Conservation (phyloP, 2,329 filamentous ascomycete genomes). For the Thermothelomyces thermophilus region DNA sequence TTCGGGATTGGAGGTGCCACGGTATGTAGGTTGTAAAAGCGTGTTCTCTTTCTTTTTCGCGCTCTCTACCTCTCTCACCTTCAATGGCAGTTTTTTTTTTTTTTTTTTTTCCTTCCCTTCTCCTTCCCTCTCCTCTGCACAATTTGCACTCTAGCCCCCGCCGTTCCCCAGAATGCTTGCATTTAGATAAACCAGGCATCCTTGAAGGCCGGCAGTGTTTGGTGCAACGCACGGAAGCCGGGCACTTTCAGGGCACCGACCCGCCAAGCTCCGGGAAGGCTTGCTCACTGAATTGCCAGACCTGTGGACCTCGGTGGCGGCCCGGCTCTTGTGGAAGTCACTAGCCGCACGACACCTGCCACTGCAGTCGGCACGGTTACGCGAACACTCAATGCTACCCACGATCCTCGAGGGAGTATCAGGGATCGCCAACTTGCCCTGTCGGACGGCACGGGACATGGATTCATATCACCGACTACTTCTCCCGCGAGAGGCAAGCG, state of each 20-base stretch:
- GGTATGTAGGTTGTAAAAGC: too few species aligned
- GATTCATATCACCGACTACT: too few species aligned
- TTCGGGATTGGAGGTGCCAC: slow-evolving; percentile 19
- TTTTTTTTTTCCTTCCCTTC: slow-evolving; percentile 7
- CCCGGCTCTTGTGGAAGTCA: too few species aligned
- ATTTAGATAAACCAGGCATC: slow-evolving; percentile 7
- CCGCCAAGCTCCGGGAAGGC: too few species aligned
- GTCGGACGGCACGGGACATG: too few species aligned
- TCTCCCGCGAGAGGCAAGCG: too few species aligned
- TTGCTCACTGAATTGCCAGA: too few species aligned
- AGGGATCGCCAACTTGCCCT: background rate
- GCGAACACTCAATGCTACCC: too few species aligned
- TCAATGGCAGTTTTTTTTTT: background rate
- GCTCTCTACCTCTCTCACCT: background rate
- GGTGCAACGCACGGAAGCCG: background rate
- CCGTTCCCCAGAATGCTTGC: background rate
- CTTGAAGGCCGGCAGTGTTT: slow-evolving; percentile 3
- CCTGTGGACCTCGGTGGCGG: too few species aligned
- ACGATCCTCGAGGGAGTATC: too few species aligned
- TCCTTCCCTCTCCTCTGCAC: background rate
- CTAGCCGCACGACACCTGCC: too few species aligned
- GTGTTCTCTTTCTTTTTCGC: slow-evolving; percentile 9
- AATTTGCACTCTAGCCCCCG: background rate
- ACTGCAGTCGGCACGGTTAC: too few species aligned
- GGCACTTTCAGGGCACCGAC: background rate